phyloP scores from a whole-genome alignment of 345 rosid genomes.

The Adansonia digitata region DNA sequence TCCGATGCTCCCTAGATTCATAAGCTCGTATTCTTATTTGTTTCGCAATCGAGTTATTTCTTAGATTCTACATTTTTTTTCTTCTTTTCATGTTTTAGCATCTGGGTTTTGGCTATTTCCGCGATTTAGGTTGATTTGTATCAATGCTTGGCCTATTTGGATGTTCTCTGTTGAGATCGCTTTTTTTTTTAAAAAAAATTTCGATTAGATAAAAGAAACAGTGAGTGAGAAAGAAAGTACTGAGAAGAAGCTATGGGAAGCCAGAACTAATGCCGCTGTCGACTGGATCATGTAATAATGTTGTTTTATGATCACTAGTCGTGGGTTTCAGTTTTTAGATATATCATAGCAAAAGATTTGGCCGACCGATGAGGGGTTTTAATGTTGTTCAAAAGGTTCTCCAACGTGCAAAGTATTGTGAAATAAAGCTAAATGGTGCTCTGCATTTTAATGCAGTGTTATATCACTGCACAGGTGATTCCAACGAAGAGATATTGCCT shows the following conservation, averaged over 20 bases:
- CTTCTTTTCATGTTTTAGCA: neutral
- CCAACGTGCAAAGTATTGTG: neutral
- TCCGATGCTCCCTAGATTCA: neutral
- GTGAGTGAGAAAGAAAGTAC: neutral
- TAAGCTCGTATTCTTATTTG: neutral
- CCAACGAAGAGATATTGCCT: neutral
- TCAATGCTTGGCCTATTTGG: neutral
- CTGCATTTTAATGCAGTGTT: neutral
- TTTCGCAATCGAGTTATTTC: neutral
- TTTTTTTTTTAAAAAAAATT: no score
- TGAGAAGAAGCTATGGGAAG: neutral
- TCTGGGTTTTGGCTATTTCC: neutral
- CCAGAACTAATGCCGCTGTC: neutral
- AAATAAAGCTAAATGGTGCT: neutral
- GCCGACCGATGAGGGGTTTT: neutral
- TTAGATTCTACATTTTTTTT: neutral
- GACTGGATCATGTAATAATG: neutral
- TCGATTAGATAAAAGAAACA: no score
- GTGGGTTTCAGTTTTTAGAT: neutral
- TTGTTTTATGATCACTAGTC: neutral
- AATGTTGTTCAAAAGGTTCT: neutral
- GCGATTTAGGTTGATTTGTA: neutral
- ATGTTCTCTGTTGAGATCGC: no score
- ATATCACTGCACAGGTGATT: neutral
- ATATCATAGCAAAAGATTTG: neutral